phyloP scores from a whole-genome alignment of 805 yeast species.

The Blastobotrys americana region DNA sequence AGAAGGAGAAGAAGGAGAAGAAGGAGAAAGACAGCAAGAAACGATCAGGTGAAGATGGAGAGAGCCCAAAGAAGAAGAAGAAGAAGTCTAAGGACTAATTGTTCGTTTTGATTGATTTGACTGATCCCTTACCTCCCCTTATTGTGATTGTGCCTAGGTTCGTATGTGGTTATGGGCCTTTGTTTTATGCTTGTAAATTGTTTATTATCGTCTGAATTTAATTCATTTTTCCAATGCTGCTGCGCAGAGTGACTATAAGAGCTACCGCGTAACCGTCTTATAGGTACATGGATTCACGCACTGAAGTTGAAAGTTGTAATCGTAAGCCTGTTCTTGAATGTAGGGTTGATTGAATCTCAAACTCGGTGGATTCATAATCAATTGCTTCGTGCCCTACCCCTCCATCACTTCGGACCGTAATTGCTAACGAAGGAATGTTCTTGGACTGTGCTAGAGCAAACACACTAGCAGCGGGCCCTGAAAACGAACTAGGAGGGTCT shows the following conservation, averaged over 20 bases:
- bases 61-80: constrained; percentile 19
- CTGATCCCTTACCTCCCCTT: too few relatives aligned
- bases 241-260: too few relatives aligned
- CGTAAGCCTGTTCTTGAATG: background rate
- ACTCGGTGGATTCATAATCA: constrained; percentile 11
- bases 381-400: constrained; percentile 27
- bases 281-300: background rate
- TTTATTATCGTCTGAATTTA: too few relatives aligned
- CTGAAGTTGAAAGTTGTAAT: background rate
- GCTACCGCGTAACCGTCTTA: too few relatives aligned
- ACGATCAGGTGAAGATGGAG: constrained; percentile 11
- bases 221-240: too few relatives aligned
- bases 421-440: constrained; percentile 20
- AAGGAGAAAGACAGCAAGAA: too few relatives aligned
- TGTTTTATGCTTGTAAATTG: too few relatives aligned
- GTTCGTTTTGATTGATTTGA: too few relatives aligned
- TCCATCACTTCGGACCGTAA: constrained; percentile 29
- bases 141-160: too few relatives aligned
- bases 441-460: constrained; percentile 22
- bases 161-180: too few relatives aligned
- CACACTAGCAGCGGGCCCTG: constrained; percentile 29
- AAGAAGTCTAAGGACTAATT: constrained; percentile 14
- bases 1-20: constrained; percentile 17
- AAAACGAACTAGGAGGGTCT: constrained; percentile 26
- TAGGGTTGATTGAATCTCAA: background rate